Percentiles rank a stretch among this genome's conserved stretches.
phyloP scores from a whole-genome alignment of 2,329 filamentous ascomycete genomes.

The Furcasterigmium sp. region DNA sequence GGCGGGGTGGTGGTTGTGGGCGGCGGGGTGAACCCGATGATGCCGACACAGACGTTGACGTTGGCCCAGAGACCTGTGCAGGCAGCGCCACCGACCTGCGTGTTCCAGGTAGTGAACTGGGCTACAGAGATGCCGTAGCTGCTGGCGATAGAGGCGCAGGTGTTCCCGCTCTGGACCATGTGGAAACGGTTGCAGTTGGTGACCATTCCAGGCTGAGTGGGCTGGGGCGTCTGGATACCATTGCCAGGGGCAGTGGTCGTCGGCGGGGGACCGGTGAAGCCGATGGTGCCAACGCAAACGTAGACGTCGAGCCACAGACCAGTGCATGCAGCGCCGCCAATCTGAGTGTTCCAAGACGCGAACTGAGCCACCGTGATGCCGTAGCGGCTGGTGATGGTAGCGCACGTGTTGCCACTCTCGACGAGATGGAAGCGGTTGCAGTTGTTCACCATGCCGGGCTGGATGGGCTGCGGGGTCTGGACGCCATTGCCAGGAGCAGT shows the following conservation, averaged over 20 bases:
- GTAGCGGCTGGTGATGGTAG: background rate
- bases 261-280: conserved; percentile 11
- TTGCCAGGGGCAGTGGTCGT: background rate
- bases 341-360: background rate
- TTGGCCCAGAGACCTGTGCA: background rate
- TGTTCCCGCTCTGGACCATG: conserved; percentile 1
- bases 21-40: conserved; percentile 4
- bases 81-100: background rate
- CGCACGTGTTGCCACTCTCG: background rate
- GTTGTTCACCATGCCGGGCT: conserved; percentile 6
- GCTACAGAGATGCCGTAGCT: background rate
- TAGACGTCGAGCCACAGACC: conserved; percentile 8
- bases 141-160: background rate
- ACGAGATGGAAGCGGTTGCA: conserved; percentile 11
- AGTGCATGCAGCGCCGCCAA: conserved; percentile 5
- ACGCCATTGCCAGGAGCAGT: conserved; percentile 2
- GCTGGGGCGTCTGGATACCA: conserved; percentile 5
- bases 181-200: conserved; percentile 16
- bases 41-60: conserved; percentile 8
- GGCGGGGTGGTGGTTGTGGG: conserved; percentile 1
- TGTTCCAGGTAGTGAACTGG: conserved; percentile 15
- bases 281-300: conserved; percentile 10
- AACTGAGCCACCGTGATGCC: background rate
- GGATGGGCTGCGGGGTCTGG: conserved; percentile 8
- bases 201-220: conserved; percentile 12